Evolutionary conservation across 2,329 filamentous ascomycete genomes (phyloP).

Genomic region (Tympanopsis confertula): DNA sequence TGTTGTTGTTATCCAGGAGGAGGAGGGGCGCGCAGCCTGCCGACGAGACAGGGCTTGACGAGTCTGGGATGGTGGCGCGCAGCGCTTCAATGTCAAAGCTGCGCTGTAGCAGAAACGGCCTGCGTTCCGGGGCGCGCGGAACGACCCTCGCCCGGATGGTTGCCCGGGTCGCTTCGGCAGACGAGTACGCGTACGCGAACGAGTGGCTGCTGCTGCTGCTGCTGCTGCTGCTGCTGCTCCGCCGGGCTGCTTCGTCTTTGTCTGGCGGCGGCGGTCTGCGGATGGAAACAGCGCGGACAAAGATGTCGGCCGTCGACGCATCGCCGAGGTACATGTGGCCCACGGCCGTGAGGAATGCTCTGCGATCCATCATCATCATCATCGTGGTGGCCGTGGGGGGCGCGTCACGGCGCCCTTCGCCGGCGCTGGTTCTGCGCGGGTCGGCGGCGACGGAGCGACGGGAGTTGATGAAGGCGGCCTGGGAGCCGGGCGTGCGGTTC

Average conservation of each 20-base stretch:
- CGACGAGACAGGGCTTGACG: too few relatives aligned
- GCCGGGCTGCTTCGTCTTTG: neutral
- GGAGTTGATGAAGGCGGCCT: conserved; percentile 5
- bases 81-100: conserved; percentile 37
- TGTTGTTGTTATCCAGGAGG: too few relatives aligned
- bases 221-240: neutral
- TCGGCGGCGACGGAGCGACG: conserved; percentile 2
- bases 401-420: conserved; percentile 1
- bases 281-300: conserved; percentile 28
- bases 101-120: conserved; percentile 34
- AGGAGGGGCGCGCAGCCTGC: too few relatives aligned
- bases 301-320: conserved; percentile 27
- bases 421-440: neutral
- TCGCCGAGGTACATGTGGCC: conserved; percentile 28
- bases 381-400: neutral
- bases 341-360: conserved; percentile 25
- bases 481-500: conserved; percentile 6
- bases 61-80: conserved; percentile 29
- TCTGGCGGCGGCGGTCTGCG: conserved; percentile 14
- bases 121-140: conserved; percentile 24
- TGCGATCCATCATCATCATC: conserved; percentile 12
- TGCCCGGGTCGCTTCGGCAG: conserved; percentile 9
- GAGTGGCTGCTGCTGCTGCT: neutral
- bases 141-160: conserved; percentile 30
- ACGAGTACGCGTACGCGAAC: neutral